phyloP scores from a whole-genome alignment of 352 stramenopile species.

The Globisporangium canariense region DNA sequence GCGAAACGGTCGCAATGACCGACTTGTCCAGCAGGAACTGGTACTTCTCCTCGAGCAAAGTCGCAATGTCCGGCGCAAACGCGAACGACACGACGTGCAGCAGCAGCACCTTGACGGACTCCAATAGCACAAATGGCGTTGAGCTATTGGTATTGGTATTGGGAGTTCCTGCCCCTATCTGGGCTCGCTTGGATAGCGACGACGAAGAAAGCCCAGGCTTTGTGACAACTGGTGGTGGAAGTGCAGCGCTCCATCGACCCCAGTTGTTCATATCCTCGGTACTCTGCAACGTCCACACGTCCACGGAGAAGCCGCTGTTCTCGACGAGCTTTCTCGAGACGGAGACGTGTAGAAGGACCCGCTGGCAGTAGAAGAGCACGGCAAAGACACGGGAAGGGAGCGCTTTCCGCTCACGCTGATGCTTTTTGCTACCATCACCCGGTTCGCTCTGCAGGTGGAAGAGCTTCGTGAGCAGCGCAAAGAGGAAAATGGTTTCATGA shows the following conservation, averaged over 20 bases:
- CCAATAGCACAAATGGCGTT: conserved; percentile 34
- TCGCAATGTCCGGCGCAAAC: conserved; percentile 12
- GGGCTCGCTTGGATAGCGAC: conserved; percentile 2
- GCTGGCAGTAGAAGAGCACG: conserved; percentile 33
- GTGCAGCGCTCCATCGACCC: conserved; percentile 1
- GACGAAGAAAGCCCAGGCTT: not conserved
- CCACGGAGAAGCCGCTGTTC: conserved; percentile 21
- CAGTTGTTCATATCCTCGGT: conserved; percentile 16
- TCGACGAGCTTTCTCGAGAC: conserved; percentile 33
- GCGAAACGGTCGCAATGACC: conserved; percentile 20
- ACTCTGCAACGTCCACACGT: conserved; percentile 22
- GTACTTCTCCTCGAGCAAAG: conserved; percentile 20
- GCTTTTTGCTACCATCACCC: not conserved
- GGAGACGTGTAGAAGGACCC: conserved; percentile 34
- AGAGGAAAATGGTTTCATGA: conserved; percentile 23
- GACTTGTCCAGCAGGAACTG: conserved; percentile 23
- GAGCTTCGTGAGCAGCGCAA: conserved; percentile 28
- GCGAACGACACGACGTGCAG: conserved; percentile 28
- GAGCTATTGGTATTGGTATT: not conserved
- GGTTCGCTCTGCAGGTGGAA: conserved; percentile 12
- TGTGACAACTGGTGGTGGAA: not conserved
- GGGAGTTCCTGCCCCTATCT: not conserved
- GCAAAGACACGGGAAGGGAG: conserved; percentile 24
- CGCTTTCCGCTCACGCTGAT: not conserved
- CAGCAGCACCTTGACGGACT: conserved; percentile 36